These are phyloP conservation scores for Suillus alpinus DNA, from an alignment of 768 basidiomycete species.

Conservation along the genomic window DNA sequence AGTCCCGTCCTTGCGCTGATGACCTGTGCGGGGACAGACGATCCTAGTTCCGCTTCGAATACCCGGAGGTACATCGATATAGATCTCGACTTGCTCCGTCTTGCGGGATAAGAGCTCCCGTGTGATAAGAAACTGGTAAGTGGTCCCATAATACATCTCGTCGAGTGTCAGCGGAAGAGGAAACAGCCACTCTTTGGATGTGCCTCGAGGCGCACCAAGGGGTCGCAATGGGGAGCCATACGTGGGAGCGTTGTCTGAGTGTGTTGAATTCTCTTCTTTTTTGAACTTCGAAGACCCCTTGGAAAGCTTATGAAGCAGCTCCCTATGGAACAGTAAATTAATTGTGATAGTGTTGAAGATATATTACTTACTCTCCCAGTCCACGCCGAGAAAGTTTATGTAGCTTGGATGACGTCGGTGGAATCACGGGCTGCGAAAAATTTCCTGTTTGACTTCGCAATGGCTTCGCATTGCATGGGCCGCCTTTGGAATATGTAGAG, in stretches of 20 bases:
- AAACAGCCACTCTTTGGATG: constrained; percentile 65
- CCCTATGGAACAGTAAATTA: constrained; percentile 18
- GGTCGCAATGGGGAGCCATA: constrained; percentile 39
- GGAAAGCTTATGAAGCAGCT: constrained; percentile 27
- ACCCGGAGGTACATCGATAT: constrained; percentile 59
- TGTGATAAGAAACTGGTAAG: constrained; percentile 57
- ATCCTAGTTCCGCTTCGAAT: constrained; percentile 61
- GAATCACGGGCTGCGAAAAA: constrained; percentile 26
- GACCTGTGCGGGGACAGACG: constrained; percentile 61
- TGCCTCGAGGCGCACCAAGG: constrained; percentile 38
- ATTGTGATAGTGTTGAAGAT: background rate
- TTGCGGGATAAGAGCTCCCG: constrained; percentile 49
- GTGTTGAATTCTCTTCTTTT: constrained; percentile 8
- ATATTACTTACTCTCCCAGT: constrained; percentile 26
- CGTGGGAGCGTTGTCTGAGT: constrained; percentile 15
- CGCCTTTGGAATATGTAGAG: constrained; percentile 1
- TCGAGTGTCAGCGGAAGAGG: constrained; percentile 59
- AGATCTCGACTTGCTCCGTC: constrained; percentile 54
- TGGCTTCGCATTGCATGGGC: background rate
- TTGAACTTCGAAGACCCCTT: constrained; percentile 11
- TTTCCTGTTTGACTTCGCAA: constrained; percentile 14
- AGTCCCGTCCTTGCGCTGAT: constrained; percentile 53
- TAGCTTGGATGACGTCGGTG: constrained; percentile 22
- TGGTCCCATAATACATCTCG: constrained; percentile 56
- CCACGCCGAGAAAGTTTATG: constrained; percentile 22